These are phyloP conservation scores for Mallotus japonicus DNA, from an alignment of 441 rosid genomes.

Conservation along the genomic window DNA sequence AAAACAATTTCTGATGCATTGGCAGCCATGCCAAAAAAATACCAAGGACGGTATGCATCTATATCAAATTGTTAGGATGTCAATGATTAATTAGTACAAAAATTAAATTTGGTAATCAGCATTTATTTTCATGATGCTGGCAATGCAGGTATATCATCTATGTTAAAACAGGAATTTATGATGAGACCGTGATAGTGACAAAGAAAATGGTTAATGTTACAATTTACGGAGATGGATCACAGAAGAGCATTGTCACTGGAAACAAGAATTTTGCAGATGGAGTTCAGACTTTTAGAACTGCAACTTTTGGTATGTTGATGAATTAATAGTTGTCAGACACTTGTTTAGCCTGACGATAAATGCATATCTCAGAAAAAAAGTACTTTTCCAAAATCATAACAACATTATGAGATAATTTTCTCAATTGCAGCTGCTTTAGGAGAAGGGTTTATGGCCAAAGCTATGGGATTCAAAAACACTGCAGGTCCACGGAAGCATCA, in stretches of 20 bases:
- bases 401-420: not conserved
- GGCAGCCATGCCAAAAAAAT: conserved; percentile 49
- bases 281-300: conserved; percentile 52
- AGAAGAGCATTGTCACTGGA: conserved; percentile 58
- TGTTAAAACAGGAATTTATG: conserved; percentile 60
- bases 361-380: no score
- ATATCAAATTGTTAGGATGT: not conserved
- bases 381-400: no score
- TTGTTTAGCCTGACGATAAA: no score
- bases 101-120: not conserved
- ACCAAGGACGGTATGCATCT: conserved; percentile 45
- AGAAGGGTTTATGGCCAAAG: conserved; percentile 57
- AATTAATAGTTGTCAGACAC: not conserved
- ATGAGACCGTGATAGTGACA: conserved; percentile 49
- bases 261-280: conserved; percentile 50
- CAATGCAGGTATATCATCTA: conserved; percentile 59
- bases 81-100: not conserved
- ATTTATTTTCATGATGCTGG: not conserved
- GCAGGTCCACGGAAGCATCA: conserved; percentile 65
- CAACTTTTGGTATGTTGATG: conserved; percentile 50
- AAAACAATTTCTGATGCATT: conserved; percentile 60
- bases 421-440: conserved; percentile 45
- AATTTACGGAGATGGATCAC: conserved; percentile 81
- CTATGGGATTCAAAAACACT: conserved; percentile 73
- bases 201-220: conserved; percentile 57